phyloP scores from a whole-genome alignment of 352 stramenopile genomes.

The Phytophthora fragariaefolia region DNA sequence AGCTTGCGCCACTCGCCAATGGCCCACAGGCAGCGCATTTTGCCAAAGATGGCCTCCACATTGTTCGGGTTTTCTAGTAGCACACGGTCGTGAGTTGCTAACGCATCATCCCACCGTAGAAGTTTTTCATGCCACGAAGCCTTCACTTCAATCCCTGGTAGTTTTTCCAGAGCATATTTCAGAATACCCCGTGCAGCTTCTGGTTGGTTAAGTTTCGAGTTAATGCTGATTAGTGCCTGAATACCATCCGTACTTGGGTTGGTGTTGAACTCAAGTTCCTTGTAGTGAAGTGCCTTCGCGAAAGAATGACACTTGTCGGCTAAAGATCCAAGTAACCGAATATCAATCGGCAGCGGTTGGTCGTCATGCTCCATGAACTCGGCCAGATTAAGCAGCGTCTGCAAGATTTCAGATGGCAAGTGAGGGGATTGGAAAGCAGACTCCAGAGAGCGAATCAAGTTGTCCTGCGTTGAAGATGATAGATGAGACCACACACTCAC shows the following conservation, averaged over 20 bases:
- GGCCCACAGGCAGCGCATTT: constrained; percentile 98
- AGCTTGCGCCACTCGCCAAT: constrained; percentile 97
- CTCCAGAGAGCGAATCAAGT: constrained; percentile 95
- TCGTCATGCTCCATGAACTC: constrained; percentile 99
- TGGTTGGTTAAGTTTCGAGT: constrained; percentile 96
- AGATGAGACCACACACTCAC: constrained; percentile 99
- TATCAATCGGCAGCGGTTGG: constrained; percentile 97
- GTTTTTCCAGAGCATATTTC: constrained; percentile 90
- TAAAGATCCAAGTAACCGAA: constrained; percentile 95
- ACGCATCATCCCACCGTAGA: constrained; percentile 96
- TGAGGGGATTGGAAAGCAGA: constrained; percentile 93
- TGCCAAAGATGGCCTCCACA: constrained; percentile 97
- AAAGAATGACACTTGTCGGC: constrained; percentile 99
- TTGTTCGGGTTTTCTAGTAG: constrained; percentile 77
- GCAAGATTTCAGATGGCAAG: constrained; percentile 97
- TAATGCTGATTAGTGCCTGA: constrained; percentile 99
- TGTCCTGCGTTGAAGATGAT: constrained; percentile 87
- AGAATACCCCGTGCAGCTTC: constrained; percentile 99
- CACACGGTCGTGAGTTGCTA: constrained; percentile 94
- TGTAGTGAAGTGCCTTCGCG: constrained; percentile 98
- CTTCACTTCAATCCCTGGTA: constrained; percentile 88
- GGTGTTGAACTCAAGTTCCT: constrained; percentile 98
- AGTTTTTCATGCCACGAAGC: constrained; percentile 99
- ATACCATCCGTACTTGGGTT: constrained; percentile 93
- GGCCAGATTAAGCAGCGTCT: constrained; percentile 97